Conservation (phyloP, 345 rosid genomes). For the Murraya paniculata region DNA sequence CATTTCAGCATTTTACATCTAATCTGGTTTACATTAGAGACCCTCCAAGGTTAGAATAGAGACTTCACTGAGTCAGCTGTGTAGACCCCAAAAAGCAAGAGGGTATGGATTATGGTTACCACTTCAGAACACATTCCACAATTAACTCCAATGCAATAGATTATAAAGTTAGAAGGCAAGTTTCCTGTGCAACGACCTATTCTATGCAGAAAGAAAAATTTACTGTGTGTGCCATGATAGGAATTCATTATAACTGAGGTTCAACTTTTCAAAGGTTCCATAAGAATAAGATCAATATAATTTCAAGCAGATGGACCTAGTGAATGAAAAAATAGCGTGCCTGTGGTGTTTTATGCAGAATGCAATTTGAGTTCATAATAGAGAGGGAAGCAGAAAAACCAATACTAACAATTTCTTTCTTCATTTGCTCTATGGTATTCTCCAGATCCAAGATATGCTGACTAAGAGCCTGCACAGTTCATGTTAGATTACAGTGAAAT, state of each 20-base stretch:
- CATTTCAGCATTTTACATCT: neutral
- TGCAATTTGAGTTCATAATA: neutral
- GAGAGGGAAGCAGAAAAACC: neutral
- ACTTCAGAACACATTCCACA: neutral
- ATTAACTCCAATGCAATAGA: neutral
- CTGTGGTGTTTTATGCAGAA: neutral
- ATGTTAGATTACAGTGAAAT: conserved; percentile 10
- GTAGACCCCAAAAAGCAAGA: neutral
- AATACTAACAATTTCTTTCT: conserved; percentile 69
- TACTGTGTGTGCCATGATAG: neutral
- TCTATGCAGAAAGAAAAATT: neutral
- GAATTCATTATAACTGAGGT: neutral
- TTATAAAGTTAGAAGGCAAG: neutral
- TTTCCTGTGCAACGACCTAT: neutral
- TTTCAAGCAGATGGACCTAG: conserved; percentile 10
- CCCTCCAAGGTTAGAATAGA: neutral
- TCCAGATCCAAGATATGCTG: conserved; percentile 92
- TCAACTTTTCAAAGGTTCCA: neutral
- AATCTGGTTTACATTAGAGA: neutral
- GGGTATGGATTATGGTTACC: neutral
- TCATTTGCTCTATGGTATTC: conserved; percentile 70
- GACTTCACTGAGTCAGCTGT: neutral
- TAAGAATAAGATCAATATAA: neutral
- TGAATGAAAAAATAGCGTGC: neutral
- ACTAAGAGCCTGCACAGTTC: conserved; percentile 73